A percentile compares a stretch with the other conserved stretches of the same genome.
Conservation (phyloP, 805 yeast species). For the Hermanozyma aechmeae region DNA sequence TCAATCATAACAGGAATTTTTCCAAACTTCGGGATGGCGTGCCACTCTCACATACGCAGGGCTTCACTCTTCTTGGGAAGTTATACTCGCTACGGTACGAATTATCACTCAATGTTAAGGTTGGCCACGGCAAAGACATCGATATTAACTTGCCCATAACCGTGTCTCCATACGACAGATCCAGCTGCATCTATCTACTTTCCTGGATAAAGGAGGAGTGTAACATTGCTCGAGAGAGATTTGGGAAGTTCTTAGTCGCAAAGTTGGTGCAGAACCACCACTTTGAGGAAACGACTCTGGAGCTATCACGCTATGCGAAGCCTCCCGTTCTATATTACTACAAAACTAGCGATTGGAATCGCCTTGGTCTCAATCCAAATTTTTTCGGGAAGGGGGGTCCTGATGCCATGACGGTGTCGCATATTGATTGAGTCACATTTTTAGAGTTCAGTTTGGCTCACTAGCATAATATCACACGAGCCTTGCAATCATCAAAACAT, state of each 20-base stretch:
- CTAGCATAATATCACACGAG: no score
- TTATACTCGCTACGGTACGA: constrained; percentile 46
- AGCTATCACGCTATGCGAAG: no score
- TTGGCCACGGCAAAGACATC: constrained; percentile 40
- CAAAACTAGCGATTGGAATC: constrained; percentile 15
- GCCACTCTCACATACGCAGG: constrained; percentile 37
- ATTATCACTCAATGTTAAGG: constrained; percentile 38
- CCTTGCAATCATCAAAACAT: no score
- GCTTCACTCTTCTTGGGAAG: constrained; percentile 42
- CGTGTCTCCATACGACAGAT: constrained; percentile 43
- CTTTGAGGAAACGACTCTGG: no score
- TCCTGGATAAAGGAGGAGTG: constrained; percentile 47
- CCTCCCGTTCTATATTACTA: no score
- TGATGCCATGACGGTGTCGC: no score
- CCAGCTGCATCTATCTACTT: constrained; percentile 39
- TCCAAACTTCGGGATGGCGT: constrained; percentile 25
- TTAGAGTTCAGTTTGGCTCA: no score
- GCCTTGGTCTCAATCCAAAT: constrained; percentile 29
- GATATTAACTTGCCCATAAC: constrained; percentile 43
- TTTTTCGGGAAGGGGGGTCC: constrained; percentile 16
- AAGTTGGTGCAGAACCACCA: constrained; percentile 11
- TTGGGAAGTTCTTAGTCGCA: constrained; percentile 23
- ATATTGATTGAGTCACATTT: no score
- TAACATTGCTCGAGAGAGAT: constrained; percentile 28
- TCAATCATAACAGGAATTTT: constrained; percentile 11